Percentiles rank a stretch among this genome's conserved stretches.
These are phyloP conservation scores for Zychaea mexicana DNA, from an alignment of 371 early-diverging fungal species.

Conservation along the genomic window DNA sequence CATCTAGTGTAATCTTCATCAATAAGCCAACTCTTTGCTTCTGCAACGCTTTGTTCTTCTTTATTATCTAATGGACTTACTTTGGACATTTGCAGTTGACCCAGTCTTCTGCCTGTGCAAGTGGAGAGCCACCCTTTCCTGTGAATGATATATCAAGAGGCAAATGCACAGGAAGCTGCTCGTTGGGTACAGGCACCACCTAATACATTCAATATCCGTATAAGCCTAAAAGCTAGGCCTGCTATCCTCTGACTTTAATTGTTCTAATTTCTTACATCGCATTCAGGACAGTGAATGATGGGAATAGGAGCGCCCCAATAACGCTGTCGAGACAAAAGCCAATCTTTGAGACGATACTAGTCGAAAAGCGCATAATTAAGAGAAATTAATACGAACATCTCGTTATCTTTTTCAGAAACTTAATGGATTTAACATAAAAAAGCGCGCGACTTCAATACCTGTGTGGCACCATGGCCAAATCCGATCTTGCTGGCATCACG, in stretches of 20 bases:
- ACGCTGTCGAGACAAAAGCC: constrained; percentile 97
- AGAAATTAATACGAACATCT: no score
- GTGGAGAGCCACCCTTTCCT: constrained; percentile 76
- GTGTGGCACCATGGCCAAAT: constrained; percentile 55
- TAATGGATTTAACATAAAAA: no score
- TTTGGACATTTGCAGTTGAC: constrained; percentile 74
- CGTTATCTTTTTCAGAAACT: no score
- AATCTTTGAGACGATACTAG: constrained; percentile 89
- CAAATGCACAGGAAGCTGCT: constrained; percentile 80
- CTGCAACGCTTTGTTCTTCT: no score
- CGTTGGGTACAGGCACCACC: constrained; percentile 79
- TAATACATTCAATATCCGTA: no score
- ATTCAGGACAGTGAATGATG: constrained; percentile 84
- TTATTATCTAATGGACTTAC: constrained; percentile 36
- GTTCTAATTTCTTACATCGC: constrained; percentile 78
- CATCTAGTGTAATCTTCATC: constrained; percentile 45
- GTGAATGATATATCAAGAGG: constrained; percentile 67
- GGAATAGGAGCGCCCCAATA: constrained; percentile 99
- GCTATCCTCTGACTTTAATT: no score
- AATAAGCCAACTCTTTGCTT: no score
- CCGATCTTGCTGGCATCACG: constrained; percentile 51
- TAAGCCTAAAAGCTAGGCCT: no score
- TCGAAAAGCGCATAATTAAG: not conserved
- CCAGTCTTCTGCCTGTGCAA: constrained; percentile 64
- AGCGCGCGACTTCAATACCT: constrained; percentile 39